phyloP scores from a whole-genome alignment of 1,284 basidiomycete species.

The Austroboletus novae-zelandiae region DNA sequence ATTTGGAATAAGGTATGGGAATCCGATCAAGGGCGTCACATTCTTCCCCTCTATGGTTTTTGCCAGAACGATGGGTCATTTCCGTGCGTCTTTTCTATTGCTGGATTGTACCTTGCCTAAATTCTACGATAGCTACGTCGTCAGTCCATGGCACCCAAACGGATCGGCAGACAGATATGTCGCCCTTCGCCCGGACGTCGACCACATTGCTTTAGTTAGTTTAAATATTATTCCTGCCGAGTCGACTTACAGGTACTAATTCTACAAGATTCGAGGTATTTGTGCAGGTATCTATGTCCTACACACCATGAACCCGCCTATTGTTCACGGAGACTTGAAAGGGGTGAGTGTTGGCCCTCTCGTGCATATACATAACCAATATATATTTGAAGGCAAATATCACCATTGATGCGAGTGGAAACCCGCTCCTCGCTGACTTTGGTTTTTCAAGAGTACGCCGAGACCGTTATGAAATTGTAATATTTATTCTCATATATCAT shows the following conservation, averaged over 20 bases:
- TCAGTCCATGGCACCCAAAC: conserved; percentile 55
- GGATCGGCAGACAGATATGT: conserved; percentile 52
- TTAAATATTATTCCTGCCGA: neutral
- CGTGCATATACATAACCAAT: conserved; percentile 2
- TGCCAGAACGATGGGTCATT: conserved; percentile 52
- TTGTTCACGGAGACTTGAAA: conserved; percentile 56
- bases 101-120: neutral
- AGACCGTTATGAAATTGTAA: neutral
- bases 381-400: conserved; percentile 48
- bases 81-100: conserved; percentile 36
- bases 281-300: conserved; percentile 46
- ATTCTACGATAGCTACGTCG: conserved; percentile 41
- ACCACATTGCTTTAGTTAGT: conserved; percentile 43
- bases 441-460: conserved; percentile 48
- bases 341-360: conserved; percentile 36
- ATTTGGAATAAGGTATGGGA: conserved; percentile 57
- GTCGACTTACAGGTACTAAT: conserved; percentile 1
- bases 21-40: conserved; percentile 46
- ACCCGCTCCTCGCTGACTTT: conserved; percentile 56
- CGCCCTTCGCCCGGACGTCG: conserved; percentile 34
- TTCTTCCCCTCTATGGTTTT: conserved; percentile 56
- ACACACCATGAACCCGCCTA: conserved; percentile 46
- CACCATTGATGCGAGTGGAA: conserved; percentile 43
- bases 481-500: conserved; percentile 2
- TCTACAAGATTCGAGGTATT: conserved; percentile 43